Evolutionary conservation across 164 flowering plant genomes (phyloP).

Genomic region (Sextonia rubra): DNA sequence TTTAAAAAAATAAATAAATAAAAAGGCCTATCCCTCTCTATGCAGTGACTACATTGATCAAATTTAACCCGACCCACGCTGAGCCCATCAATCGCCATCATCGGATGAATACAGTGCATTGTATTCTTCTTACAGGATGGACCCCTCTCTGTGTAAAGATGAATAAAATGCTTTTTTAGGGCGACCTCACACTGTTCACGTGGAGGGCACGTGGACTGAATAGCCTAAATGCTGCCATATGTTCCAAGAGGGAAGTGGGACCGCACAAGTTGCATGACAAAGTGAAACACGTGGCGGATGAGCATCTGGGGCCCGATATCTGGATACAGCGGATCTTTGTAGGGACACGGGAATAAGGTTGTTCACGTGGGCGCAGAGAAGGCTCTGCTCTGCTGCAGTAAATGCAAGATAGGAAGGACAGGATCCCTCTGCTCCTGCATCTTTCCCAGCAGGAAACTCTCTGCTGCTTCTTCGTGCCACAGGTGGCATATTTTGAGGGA

Average conservation of each 20-base stretch:
- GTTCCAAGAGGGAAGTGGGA: slow-evolving; percentile 28
- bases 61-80: too few relatives aligned
- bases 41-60: too few relatives aligned
- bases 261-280: not conserved
- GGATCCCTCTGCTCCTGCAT: not conserved
- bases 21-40: too few relatives aligned
- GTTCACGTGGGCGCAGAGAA: slow-evolving; percentile 52
- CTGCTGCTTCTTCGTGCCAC: not conserved
- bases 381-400: slow-evolving; percentile 6
- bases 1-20: too few relatives aligned
- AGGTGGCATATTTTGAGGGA: not conserved
- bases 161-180: not conserved
- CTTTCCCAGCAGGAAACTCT: not conserved
- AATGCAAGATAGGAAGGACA: not conserved
- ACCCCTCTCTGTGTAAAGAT: not conserved
- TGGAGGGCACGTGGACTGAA: not conserved
- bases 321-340: slow-evolving; percentile 56
- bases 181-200: slow-evolving; percentile 2
- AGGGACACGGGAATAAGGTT: slow-evolving; percentile 34
- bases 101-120: not conserved
- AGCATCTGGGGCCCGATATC: slow-evolving; percentile 20
- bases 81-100: not conserved
- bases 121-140: not conserved
- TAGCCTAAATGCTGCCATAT: not conserved
- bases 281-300: not conserved